Conservation (phyloP, 768 basidiomycete genomes). For the Erythrobasidium yunnanense region DNA sequence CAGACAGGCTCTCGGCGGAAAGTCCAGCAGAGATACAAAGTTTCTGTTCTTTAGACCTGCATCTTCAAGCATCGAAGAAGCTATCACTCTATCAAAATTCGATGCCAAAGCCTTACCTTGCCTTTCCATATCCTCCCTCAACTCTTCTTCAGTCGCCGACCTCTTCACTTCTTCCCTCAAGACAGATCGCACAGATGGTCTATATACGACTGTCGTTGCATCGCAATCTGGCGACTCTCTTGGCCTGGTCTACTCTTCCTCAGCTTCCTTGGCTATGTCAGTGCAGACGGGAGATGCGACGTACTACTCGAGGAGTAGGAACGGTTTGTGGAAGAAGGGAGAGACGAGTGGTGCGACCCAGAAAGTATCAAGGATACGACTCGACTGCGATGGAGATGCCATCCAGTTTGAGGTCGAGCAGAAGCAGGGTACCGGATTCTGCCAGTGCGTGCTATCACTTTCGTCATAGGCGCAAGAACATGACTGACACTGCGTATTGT, state of each 20-base stretch:
- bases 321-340: conserved; percentile 93
- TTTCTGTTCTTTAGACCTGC: conserved; percentile 44
- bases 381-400: conserved; percentile 87
- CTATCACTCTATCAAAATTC: conserved; percentile 33
- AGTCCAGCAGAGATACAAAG: conserved; percentile 28
- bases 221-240: conserved; percentile 48
- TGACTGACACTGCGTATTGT: not conserved
- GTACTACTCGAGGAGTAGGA: conserved; percentile 81
- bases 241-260: conserved; percentile 90
- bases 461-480: not conserved
- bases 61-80: conserved; percentile 34
- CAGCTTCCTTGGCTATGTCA: conserved; percentile 70
- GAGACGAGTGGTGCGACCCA: conserved; percentile 92
- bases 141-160: conserved; percentile 63
- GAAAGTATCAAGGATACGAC: conserved; percentile 64
- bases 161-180: conserved; percentile 70
- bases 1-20: conserved; percentile 56
- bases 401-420: conserved; percentile 81
- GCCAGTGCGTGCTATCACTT: conserved; percentile 44
- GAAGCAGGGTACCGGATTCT: conserved; percentile 66
- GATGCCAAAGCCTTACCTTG: conserved; percentile 24
- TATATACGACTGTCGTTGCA: conserved; percentile 85
- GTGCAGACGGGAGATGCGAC: conserved; percentile 81
- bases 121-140: conserved; percentile 46
- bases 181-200: conserved; percentile 80